Evolutionary conservation across 768 basidiomycete genomes (phyloP).

Genomic region (Mycena vitilis): DNA sequence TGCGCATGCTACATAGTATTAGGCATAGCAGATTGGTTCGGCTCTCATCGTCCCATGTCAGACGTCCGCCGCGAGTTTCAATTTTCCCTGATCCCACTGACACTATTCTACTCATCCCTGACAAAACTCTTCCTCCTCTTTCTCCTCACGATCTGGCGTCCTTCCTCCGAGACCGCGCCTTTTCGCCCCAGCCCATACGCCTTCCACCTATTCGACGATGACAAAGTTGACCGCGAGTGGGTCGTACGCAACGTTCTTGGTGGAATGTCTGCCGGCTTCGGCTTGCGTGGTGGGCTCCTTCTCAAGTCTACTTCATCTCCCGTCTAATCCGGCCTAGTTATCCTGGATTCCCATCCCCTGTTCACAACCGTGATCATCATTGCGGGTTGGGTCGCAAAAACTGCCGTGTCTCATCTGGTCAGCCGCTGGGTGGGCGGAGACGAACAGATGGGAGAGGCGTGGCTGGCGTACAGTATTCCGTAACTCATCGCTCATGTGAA

Average conservation of each 20-base stretch:
- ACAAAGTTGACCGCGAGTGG: conserved; percentile 85
- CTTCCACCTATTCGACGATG: conserved; percentile 74
- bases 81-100: conserved; percentile 81
- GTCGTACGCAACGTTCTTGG: conserved; percentile 85
- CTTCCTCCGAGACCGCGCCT: conserved; percentile 48
- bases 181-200: conserved; percentile 51
- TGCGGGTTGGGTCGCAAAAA: conserved; percentile 79
- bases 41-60: conserved; percentile 47
- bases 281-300: conserved; percentile 70
- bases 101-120: conserved; percentile 84
- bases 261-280: conserved; percentile 90
- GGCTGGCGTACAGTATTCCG: conserved; percentile 88
- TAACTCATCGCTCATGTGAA: conserved; percentile 39
- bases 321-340: conserved; percentile 60
- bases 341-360: conserved; percentile 79
- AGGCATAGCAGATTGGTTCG: conserved; percentile 51
- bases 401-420: conserved; percentile 67
- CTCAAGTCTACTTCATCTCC: background rate
- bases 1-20: conserved; percentile 67
- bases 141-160: conserved; percentile 83
- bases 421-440: conserved; percentile 76
- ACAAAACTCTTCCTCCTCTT: conserved; percentile 89
- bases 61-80: conserved; percentile 74
- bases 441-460: conserved; percentile 69
- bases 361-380: conserved; percentile 83